Conservation (phyloP, 331 rosid species). For the Pyrus hybrid region DNA sequence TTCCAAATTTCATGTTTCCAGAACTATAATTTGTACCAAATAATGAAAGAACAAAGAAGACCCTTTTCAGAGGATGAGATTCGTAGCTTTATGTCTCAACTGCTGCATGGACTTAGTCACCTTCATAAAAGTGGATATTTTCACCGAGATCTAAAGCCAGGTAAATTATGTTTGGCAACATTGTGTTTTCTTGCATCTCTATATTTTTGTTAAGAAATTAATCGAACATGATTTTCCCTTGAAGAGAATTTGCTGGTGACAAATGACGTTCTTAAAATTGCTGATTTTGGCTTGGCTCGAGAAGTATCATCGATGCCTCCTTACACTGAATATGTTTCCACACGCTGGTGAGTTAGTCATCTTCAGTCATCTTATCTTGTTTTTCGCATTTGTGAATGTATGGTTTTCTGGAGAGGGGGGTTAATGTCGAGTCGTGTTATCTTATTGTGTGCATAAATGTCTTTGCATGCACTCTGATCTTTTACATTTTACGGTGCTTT, state of each 20-base stretch:
- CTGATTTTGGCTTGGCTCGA: too few species aligned
- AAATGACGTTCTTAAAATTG: too few species aligned
- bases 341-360: constrained; percentile 63
- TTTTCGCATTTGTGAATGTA: background rate
- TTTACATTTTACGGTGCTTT: too few species aligned
- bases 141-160: constrained; percentile 86
- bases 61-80: constrained; percentile 74
- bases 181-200: constrained; percentile 6
- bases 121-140: constrained; percentile 69
- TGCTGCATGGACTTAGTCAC: constrained; percentile 61
- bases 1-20: constrained; percentile 28
- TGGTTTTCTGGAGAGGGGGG: background rate
- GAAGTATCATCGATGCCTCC: too few species aligned
- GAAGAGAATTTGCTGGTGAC: too few species aligned
- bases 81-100: constrained; percentile 57
- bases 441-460: background rate
- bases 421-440: background rate
- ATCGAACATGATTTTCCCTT: constrained; percentile 4
- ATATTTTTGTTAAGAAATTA: constrained; percentile 2
- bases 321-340: too few species aligned
- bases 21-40: too few species aligned
- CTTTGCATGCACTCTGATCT: background rate
- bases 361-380: background rate
- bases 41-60: too few species aligned
- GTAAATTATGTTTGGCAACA: constrained; percentile 23